Conservation (phyloP, 805 yeast genomes). For the Clavispora asparagi region DNA sequence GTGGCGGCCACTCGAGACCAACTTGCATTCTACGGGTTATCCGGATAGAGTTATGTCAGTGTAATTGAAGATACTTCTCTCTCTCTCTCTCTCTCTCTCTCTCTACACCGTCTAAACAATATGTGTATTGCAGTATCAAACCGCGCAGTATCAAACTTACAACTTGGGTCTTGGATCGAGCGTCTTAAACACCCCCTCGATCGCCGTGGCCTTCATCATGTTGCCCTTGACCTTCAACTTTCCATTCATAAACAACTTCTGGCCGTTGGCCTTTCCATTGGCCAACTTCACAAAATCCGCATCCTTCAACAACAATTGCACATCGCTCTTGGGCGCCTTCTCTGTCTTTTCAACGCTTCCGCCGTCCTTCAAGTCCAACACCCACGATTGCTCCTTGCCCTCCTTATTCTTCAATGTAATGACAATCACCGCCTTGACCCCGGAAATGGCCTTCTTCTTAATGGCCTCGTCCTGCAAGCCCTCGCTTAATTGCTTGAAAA, state of each 20-base stretch:
- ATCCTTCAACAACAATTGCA: constrained; percentile 61
- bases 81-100: no score
- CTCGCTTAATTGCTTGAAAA: constrained; percentile 34
- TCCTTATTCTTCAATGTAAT: constrained; percentile 40
- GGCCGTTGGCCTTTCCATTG: constrained; percentile 77
- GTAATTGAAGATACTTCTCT: no score
- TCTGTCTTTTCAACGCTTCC: constrained; percentile 12
- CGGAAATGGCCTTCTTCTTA: constrained; percentile 36
- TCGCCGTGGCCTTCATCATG: constrained; percentile 82
- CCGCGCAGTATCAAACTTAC: constrained; percentile 13
- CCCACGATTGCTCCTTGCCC: constrained; percentile 19
- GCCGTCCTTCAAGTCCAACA: constrained; percentile 18
- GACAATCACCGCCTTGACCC: constrained; percentile 57
- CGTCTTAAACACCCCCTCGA: constrained; percentile 61
- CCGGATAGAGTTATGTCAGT: no score
- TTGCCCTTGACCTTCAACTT: constrained; percentile 84
- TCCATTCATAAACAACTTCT: constrained; percentile 78
- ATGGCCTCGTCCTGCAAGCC: constrained; percentile 33
- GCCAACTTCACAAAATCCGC: constrained; percentile 67
- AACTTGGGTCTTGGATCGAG: constrained; percentile 42
- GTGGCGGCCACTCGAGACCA: constrained; percentile 8
- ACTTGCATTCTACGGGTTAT: constrained; percentile 2
- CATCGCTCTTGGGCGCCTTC: constrained; percentile 44
- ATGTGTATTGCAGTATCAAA: background rate
- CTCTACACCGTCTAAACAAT: background rate